These are phyloP conservation scores for Argentina anserina DNA, from an alignment of 306 rosid species.

Conservation along the genomic window DNA sequence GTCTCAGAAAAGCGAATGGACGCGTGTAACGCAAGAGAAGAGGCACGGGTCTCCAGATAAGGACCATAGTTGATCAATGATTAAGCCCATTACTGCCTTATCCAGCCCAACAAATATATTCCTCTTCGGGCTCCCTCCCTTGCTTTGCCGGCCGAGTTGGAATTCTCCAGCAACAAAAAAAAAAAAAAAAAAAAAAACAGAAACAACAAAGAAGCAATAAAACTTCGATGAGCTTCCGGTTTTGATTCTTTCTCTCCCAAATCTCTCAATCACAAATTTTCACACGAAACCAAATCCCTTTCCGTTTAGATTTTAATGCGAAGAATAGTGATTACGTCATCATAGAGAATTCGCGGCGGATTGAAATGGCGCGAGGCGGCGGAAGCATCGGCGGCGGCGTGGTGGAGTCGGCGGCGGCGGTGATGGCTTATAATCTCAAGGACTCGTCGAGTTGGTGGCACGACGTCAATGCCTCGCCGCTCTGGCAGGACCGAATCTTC, in stretches of 20 bases:
- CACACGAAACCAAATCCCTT: no score
- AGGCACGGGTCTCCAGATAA: background rate
- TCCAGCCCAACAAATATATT: background rate
- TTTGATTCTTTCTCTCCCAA: background rate
- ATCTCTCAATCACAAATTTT: background rate
- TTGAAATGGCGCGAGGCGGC: conserved; percentile 42
- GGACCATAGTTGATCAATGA: background rate
- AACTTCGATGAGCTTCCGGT: background rate
- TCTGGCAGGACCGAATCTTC: conserved; percentile 85
- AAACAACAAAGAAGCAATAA: background rate
- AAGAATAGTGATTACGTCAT: background rate
- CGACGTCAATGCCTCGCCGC: conserved; percentile 57
- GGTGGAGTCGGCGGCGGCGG: conserved; percentile 36
- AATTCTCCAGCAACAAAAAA: background rate
- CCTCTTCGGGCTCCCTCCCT: conserved; percentile 1
- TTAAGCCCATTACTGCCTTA: background rate
- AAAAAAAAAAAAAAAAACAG: background rate
- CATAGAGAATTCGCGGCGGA: background rate
- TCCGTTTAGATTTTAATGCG: background rate
- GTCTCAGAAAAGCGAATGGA: background rate
- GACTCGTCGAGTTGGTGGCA: conserved; percentile 77
- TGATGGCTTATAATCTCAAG: conserved; percentile 44
- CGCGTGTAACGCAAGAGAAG: background rate
- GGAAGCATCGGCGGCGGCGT: conserved; percentile 13
- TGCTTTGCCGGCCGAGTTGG: conserved; percentile 16